Evolutionary conservation across 176 grass and related monocot species (phyloP).

Genomic region (Otatea glauca): DNA sequence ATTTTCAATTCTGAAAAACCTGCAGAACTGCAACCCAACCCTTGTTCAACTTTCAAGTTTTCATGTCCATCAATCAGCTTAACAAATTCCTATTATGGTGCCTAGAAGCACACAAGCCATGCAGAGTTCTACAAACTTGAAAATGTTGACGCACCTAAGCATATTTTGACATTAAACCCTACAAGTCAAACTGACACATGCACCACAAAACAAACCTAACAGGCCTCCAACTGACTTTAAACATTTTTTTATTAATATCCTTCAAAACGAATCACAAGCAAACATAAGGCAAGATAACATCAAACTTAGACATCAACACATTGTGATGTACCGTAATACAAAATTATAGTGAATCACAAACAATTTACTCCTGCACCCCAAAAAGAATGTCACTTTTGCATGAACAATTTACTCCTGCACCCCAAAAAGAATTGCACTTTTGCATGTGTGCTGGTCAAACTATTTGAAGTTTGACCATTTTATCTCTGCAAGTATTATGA

Average conservation of each 20-base stretch:
- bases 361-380: not conserved
- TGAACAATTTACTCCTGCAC: not conserved
- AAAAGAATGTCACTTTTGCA: not conserved
- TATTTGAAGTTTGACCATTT: not conserved
- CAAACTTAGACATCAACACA: constrained; percentile 5
- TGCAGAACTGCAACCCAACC: not conserved
- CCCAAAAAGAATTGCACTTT: not conserved
- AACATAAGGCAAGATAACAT: not conserved
- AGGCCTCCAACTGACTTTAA: not conserved
- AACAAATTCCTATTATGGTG: not conserved
- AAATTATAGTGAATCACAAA: not conserved
- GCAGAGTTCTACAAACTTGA: not conserved
- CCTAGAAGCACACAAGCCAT: not conserved
- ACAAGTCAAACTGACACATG: not conserved
- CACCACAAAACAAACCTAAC: not conserved
- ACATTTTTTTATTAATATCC: constrained; percentile 3
- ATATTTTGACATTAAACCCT: constrained; percentile 14
- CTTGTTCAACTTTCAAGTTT: not conserved
- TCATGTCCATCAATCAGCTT: not conserved
- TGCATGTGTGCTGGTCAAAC: not conserved
- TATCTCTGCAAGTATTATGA: not conserved
- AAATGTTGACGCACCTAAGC: not conserved
- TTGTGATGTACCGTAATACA: not conserved
- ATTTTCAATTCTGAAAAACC: not conserved
- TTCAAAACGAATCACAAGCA: not conserved